Base-by-base conservation (phyloP, 108 stramenopile species). In the Hondaea fermentalgiana region DNA sequence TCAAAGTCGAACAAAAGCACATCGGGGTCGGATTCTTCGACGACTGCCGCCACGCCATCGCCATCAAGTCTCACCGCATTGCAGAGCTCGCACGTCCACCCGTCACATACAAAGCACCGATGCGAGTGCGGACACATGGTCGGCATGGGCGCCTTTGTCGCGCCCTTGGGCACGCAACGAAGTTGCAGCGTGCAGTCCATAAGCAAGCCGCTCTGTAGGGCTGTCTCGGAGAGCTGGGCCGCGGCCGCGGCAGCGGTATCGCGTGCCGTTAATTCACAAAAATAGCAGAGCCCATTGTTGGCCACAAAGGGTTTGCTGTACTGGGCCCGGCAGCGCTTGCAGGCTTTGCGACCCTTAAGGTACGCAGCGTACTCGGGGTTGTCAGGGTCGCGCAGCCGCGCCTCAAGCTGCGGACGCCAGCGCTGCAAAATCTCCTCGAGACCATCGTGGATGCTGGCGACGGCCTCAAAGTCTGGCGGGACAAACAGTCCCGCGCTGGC, bases 101-200 rank as follows among this genome's bases (percentile, higher is more conserved):
- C 12, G 51, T 83, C 76, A 23, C 76, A 83, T 0, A 83, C 76
- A 83, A 83, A 53, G 51, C 76, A 83, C 10, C 51, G 45, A 23
- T 53, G 76, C 76, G 76, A 12, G 76, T 83, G 76, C 4, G 76
- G 76, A 45, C 76, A 83, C 76, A 83, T 83, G 3, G 76, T 83
- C 8, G 64, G 64, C 64, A 69, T 69, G 49, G 51, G 45, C 43
- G 45, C 23, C 23, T 83, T 83, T 43, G 76, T 53, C 1, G 49
- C 51, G 25, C 51, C 51, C 42, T 69, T 69, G 64, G 14, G 14
- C 42, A 69, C 64, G 51, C 76, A 83, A 35, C 76, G 76, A 0
- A 83, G 51, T 47, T 23, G 17, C 23, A 83, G 45, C 19, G 76
- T 47, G 5, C 76, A 83, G n/a, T 47, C 23, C 49, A 83, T n/a